Evolutionary conservation across 2,329 filamentous ascomycete species (phyloP).

Genomic region (Coniochaeta prunicola): DNA sequence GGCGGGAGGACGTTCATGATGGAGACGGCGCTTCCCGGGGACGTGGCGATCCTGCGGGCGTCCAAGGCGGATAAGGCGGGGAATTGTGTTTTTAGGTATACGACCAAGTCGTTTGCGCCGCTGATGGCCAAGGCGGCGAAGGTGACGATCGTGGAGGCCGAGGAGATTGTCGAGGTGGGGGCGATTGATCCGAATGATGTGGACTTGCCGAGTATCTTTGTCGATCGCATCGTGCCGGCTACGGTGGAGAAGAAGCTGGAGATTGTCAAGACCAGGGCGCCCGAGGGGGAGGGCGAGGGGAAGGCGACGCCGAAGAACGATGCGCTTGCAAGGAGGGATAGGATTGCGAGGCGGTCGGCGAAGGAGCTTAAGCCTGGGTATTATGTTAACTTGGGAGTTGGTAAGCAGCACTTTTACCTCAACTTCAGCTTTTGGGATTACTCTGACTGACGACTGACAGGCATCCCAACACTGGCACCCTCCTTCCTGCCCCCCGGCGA

Average conservation of each 20-base stretch:
- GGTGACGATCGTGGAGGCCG: conserved; percentile 75
- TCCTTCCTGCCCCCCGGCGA: conserved; percentile 62
- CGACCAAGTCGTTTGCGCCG: conserved; percentile 66
- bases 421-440: background rate
- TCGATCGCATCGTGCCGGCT: conserved; percentile 72
- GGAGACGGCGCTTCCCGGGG: conserved; percentile 68
- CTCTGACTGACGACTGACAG: conserved; percentile 14
- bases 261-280: conserved; percentile 48
- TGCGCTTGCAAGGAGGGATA: conserved; percentile 50
- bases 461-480: conserved; percentile 82
- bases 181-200: conserved; percentile 67
- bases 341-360: conserved; percentile 70
- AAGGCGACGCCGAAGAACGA: conserved; percentile 29
- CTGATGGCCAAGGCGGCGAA: conserved; percentile 78
- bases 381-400: conserved; percentile 75
- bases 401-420: too few species aligned
- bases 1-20: conserved; percentile 66
- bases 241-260: conserved; percentile 68
- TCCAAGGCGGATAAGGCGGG: conserved; percentile 71
- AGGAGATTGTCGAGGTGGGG: conserved; percentile 72
- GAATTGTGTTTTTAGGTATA: conserved; percentile 75
- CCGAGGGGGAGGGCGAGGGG: conserved; percentile 28
- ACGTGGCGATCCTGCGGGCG: conserved; percentile 70
- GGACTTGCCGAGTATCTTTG: conserved; percentile 74
- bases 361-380: conserved; percentile 75